phyloP scores from a whole-genome alignment of 371 early-diverging fungal genomes.

The Scutellospora calospora region DNA sequence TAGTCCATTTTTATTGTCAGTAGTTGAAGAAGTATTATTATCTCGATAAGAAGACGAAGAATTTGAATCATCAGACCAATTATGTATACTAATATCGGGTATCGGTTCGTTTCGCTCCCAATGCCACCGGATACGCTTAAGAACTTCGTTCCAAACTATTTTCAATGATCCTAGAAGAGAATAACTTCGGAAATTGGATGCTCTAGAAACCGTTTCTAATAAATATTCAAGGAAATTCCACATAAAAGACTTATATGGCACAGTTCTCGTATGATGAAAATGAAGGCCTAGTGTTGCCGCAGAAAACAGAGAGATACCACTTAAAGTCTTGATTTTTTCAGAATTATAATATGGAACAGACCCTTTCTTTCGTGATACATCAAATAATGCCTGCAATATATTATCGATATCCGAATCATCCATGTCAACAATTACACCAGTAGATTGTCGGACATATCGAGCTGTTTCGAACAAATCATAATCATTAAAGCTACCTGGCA shows the following conservation, averaged over 20 bases:
- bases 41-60: not conserved
- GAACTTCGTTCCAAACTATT: constrained; percentile 69
- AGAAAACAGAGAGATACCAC: constrained; percentile 46
- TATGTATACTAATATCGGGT: constrained; percentile 56
- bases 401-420: constrained; percentile 43
- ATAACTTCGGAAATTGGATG: constrained; percentile 53
- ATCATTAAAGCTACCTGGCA: constrained; percentile 2
- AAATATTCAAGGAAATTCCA: constrained; percentile 71
- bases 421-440: constrained; percentile 37
- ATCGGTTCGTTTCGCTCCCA: constrained; percentile 70
- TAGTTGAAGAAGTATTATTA: not conserved
- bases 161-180: constrained; percentile 69
- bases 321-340: not conserved
- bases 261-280: constrained; percentile 62
- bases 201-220: constrained; percentile 60
- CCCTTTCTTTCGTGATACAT: not conserved
- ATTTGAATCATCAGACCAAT: not conserved
- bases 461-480: not conserved
- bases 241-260: constrained; percentile 73
- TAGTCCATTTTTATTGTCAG: constrained; percentile 36
- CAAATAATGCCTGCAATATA: constrained; percentile 40
- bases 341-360: not conserved
- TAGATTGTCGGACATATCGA: not conserved
- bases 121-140: constrained; percentile 67
- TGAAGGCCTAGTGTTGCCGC: constrained; percentile 56